Base-by-base conservation (phyloP, 345 rosid species). In the Eucalyptus marginata region DNA sequence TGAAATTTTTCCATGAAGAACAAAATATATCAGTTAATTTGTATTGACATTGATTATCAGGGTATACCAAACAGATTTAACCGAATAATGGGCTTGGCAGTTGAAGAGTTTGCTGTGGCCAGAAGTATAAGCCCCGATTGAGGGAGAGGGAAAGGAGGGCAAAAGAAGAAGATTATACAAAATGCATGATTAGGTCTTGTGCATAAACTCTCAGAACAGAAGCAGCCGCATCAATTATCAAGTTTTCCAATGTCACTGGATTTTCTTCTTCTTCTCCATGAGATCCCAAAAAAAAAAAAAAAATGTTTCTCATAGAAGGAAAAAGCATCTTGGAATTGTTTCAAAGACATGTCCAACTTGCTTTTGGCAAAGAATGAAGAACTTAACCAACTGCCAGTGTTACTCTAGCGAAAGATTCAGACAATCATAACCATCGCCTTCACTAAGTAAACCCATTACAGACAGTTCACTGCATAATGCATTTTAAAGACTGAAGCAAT, bases 1-100 rank as follows among this genome's bases (percentile, higher is more conserved):
- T 97, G 96, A 90, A 66, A 76, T 36, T 76, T 76, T 76, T 76
- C 29, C 83, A 12, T 20, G 83, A 76, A 40, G 29, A 40, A 5
- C 47, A 76, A 76, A 76, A 76, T 44, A 20, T 40, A 18, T 40
- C 47, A 10, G 46, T 76, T 36, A 40, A 71, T 71, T 18, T 36
- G 11, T 40, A 76, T 76, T 52, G 58, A 52, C 24, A 76, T 43
- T 13, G 4, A 36, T 76, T 76, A 36, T 40, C 83, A 76, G 83
- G 83, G 47, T 40, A 40, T 76, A 76, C 27, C 83, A 76, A 76
- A 10, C 83, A 40, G 27, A 76, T 76, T 76, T 76, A 20, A 36
- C 47, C 1, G 5, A 36, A 76, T 76, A 76, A 76, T 76, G 83
- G 47, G 83, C 83, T 40, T 20, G 47, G 83, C 27, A 76, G 47